Evolutionary conservation across 176 grass and related monocot species (phyloP), one percentile per base, ranked within the genome.

Genomic region (Calamus simplicifolius): DNA sequence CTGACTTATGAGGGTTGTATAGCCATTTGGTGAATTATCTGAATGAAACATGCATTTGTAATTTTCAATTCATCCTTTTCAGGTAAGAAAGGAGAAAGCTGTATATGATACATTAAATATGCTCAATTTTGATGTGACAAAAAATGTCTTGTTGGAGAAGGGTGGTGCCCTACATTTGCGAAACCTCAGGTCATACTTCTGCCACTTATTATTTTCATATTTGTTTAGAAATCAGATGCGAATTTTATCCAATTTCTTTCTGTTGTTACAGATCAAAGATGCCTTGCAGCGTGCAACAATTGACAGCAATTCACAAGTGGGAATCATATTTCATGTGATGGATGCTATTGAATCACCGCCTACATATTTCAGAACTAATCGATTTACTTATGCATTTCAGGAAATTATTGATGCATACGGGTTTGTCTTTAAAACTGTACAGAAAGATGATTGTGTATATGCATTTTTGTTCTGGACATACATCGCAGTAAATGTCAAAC

Each of bases 81-180:
- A 98, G 94, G 88, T 98, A 25, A 88, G 82, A 81, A 98, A 81
- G 57, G 94, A 98, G 81, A 98, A 92, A 89, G 85, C 85, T 83
- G 94, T 98, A 54, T 98, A 98, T 81, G 94, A 93, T 75, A 93
- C 84, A 15, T 64, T 98, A 28, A 98, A 98, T 77, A 89, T 86
- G 94, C 77, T 98, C 28, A 93, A 98, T 64, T 98, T 98, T 61
- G 94, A 98, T 31, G 94, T 98, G 69, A 98, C 94, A 65, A 93
- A 98, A 98, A 98, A 77, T 98, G 94, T 57, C 94, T 98, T 78
- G 94, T 98, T 74, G 94, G 84, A 69, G 94, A 98, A 85, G 94
- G 94, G 67, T 98, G 94, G 94, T 98, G 94, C 65, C 94, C 94
- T 56, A 85, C 80, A 83, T 93, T 86, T 79, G 84, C 94, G 59